phyloP scores from a whole-genome alignment of 805 yeast genomes.

The Grigorovia yakushimaensis region DNA sequence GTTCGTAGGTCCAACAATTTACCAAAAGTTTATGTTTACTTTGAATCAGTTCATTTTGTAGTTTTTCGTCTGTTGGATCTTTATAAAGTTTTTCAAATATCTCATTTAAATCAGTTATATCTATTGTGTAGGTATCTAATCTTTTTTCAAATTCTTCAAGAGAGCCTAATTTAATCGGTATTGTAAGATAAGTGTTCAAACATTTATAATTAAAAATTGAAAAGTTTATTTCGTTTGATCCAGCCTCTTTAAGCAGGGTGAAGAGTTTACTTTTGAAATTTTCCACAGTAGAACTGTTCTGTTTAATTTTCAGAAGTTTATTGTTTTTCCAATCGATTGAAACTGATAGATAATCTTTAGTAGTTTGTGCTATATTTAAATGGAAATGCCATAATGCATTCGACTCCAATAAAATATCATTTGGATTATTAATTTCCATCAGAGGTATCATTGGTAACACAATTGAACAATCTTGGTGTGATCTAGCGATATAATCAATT shows the following conservation, averaged over 20 bases:
- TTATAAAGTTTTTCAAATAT: conserved; percentile 5
- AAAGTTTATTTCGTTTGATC: conserved; percentile 11
- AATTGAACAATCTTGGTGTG: conserved; percentile 12
- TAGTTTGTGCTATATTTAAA: conserved; percentile 23
- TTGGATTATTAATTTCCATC: conserved; percentile 29
- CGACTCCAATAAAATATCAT: conserved; percentile 58
- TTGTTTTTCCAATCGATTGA: conserved; percentile 32
- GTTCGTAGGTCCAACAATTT: conserved; percentile 43
- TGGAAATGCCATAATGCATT: conserved; percentile 55
- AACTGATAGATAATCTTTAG: conserved; percentile 36
- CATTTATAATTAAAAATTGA: conserved; percentile 14
- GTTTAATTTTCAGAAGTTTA: conserved; percentile 28
- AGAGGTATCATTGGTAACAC: conserved; percentile 64
- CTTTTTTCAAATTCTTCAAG: conserved; percentile 19
- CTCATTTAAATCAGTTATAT: conserved; percentile 5
- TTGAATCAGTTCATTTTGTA: background rate
- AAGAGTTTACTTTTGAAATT: conserved; percentile 15
- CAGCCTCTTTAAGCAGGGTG: conserved; percentile 12
- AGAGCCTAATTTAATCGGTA: conserved; percentile 20
- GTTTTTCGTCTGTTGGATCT: background rate
- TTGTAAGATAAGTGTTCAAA: conserved; percentile 19
- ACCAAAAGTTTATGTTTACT: conserved; percentile 30
- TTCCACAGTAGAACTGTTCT: conserved; percentile 27
- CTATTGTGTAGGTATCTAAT: conserved; percentile 19
- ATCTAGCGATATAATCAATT: conserved; percentile 30